Percentiles rank a stretch among this genome's conserved stretches.
Conservation (phyloP, 257 asterid genomes). For the Leonotis leonurus region DNA sequence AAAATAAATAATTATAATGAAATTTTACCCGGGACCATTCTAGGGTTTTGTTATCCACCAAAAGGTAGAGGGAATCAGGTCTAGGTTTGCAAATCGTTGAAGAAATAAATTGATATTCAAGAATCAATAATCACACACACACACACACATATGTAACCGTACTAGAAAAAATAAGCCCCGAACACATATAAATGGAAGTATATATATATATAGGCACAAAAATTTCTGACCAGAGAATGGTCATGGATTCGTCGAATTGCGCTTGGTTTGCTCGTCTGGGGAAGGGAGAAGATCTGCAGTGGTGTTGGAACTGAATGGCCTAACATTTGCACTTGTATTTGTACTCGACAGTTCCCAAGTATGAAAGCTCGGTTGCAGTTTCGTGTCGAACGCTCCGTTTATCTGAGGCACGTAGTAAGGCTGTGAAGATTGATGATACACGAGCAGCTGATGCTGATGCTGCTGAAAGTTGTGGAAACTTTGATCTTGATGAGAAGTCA, state of each 20-base stretch:
- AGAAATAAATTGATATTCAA: not conserved
- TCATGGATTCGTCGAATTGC: too few relatives aligned
- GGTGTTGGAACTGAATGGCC: conserved; percentile 39
- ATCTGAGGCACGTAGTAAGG: conserved; percentile 39
- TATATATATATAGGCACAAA: too few relatives aligned
- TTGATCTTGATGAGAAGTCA: conserved; percentile 20
- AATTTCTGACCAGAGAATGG: too few relatives aligned
- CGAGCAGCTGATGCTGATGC: conserved; percentile 36
- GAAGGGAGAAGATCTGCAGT: conserved; percentile 35
- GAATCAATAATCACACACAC: not conserved
- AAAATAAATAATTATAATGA: not conserved
- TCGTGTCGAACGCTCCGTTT: conserved; percentile 25
- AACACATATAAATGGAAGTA: too few relatives aligned
- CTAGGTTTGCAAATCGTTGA: not conserved
- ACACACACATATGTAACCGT: not conserved
- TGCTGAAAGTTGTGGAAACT: conserved; percentile 28
- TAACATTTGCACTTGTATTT: too few relatives aligned
- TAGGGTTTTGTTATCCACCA: conserved; percentile 16
- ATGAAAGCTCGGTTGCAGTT: conserved; percentile 33
- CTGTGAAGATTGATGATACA: conserved; percentile 47
- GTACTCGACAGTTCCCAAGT: too few relatives aligned
- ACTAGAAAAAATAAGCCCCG: too few relatives aligned
- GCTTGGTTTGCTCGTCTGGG: too few relatives aligned
- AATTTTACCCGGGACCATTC: conserved; percentile 4
- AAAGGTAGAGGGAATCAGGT: not conserved